Percentiles rank a stretch among this genome's conserved stretches.
Conservation (phyloP, 176 grass and related monocot genomes). For the Olyra latifolia region DNA sequence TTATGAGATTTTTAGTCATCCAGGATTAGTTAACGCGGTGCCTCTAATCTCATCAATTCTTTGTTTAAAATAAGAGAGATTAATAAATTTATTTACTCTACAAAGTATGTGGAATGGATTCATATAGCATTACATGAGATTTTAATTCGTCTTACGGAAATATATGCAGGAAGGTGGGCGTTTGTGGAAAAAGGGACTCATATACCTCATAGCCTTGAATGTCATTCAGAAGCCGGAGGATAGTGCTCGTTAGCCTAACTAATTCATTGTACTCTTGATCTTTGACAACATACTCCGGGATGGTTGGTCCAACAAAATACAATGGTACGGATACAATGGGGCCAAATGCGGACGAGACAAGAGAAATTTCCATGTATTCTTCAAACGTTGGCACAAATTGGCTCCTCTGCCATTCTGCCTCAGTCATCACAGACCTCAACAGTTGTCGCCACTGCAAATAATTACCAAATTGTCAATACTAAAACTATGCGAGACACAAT, state of each 20-base stretch:
- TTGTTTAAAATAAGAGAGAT: not conserved
- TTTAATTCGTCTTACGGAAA: too few relatives aligned
- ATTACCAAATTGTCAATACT: not conserved
- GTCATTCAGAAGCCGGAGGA: slow-evolving; percentile 69
- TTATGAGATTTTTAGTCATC: too few relatives aligned
- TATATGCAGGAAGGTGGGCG: not conserved
- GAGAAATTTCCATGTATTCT: slow-evolving; percentile 63
- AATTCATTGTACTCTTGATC: slow-evolving; percentile 52
- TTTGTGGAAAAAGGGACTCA: not conserved
- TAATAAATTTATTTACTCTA: slow-evolving; percentile 15
- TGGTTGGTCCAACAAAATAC: slow-evolving; percentile 56
- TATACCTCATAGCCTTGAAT: slow-evolving; percentile 54
- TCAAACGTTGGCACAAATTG: slow-evolving; percentile 43
- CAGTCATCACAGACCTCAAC: slow-evolving; percentile 67
- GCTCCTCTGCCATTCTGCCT: slow-evolving; percentile 50
- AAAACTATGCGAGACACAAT: not conserved
- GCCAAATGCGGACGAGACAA: slow-evolving; percentile 54
- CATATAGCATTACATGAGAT: not conserved
- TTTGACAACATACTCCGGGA: slow-evolving; percentile 26
- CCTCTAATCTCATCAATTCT: too few relatives aligned
- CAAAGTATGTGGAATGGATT: not conserved
- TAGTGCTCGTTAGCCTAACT: slow-evolving; percentile 55
- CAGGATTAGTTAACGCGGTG: too few relatives aligned
- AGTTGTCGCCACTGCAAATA: slow-evolving; percentile 54
- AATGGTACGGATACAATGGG: slow-evolving; percentile 61